Conservation (phyloP, 1,284 basidiomycete genomes). For the Puccinia novopanici region DNA sequence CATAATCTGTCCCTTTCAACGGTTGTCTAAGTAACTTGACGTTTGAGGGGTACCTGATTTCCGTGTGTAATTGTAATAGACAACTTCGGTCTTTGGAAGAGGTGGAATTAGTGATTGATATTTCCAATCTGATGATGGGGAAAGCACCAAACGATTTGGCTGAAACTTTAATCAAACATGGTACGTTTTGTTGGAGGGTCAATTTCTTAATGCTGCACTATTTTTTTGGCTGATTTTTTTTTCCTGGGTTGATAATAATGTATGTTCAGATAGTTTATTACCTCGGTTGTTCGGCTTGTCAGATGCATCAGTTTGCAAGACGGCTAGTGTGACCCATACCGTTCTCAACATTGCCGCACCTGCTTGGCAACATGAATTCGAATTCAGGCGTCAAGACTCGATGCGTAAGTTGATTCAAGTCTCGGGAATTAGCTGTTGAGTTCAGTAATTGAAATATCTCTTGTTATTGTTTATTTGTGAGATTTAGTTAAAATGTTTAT, state of each 20-base stretch:
- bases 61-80: not conserved
- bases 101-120: slow-evolving; percentile 42
- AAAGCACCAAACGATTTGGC: not conserved
- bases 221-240: not conserved
- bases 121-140: not conserved
- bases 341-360: slow-evolving; percentile 34
- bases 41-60: not conserved
- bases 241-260: not conserved
- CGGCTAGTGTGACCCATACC: slow-evolving; percentile 24
- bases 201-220: not conserved
- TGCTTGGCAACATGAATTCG: slow-evolving; percentile 31
- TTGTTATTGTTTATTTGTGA: not conserved
- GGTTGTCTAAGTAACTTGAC: not conserved
- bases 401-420: slow-evolving; percentile 6
- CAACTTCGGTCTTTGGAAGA: slow-evolving; percentile 37
- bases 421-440: not conserved
- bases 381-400: slow-evolving; percentile 25
- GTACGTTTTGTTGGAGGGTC: not conserved
- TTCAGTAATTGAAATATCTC: not conserved
- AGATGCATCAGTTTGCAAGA: slow-evolving; percentile 44
- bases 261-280: slow-evolving; percentile 28
- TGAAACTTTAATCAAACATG: slow-evolving; percentile 13
- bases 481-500: slow-evolving; percentile 32
- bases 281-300: slow-evolving; percentile 38
- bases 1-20: not conserved